Evolutionary conservation across 352 stramenopile species (phyloP), one percentile per base, ranked within the genome.

Genomic region (Phytophthora cajani): DNA sequence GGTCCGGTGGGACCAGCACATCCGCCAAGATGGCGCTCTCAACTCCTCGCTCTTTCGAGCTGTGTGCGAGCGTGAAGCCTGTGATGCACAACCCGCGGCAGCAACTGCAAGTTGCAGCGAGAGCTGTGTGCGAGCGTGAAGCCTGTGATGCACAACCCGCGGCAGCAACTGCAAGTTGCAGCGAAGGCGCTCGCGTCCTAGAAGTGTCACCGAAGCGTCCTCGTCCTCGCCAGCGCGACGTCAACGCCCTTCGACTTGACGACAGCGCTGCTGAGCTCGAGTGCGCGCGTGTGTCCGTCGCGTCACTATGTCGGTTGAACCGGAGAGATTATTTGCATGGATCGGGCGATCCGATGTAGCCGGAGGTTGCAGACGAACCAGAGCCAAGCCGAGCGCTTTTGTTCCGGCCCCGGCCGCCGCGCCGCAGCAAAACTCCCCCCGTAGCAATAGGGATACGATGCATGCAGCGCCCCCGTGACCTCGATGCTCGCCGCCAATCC

Each of bases 301-400:
- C 62, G 68, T 75, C 68, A 75, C 52, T 60, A 56, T 38, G 33
- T 54, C 68, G 50, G 68, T 68, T 74, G 62, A 58, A 59, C 46
- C 23, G 9, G 21, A 30, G 21, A 54, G 21, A 54, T 32, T 33
- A n/a, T 32, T 32, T 27, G n/a, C 47, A 54, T 54, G 47, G 21
- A 54, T 54, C 47, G 47, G 27, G 44, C 44, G 47, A 50, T 64
- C 17, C 55, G 44, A 58, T 57, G 42, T 50, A 59, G 61, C 58
- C 58, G 47, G 58, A 57, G 32, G 58, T 5, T 64, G 62, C 40
- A 62, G 62, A 68, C 62, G 51, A 57, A 19, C 19, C 25, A 47
- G n/a, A 62, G 62, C n/a, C 44, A 55, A 58, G 51, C 42, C 42
- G 16, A 49, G 16, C 44, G 36, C 33, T 57, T 30, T 58, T 64